Conservation (phyloP, 352 stramenopile species). For the Globisporangium radiosum region DNA sequence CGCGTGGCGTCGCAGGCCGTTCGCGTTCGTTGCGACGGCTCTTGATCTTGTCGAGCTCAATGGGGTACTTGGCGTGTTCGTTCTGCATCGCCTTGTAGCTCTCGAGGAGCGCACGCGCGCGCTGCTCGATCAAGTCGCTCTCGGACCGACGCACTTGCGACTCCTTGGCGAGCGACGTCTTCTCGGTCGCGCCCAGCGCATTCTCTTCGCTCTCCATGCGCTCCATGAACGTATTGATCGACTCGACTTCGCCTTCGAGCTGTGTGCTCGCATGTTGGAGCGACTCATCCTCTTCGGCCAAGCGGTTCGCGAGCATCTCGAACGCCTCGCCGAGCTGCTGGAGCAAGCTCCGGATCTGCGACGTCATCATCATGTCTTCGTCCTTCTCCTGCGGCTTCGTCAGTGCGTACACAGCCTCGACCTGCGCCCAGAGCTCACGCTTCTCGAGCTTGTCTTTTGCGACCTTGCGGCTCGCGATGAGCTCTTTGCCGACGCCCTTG, state of each 20-base stretch:
- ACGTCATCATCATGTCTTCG: slow-evolving; percentile 91
- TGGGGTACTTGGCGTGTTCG: slow-evolving; percentile 80
- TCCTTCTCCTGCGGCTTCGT: slow-evolving; percentile 84
- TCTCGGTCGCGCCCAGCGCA: slow-evolving; percentile 73
- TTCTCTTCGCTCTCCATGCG: slow-evolving; percentile 87
- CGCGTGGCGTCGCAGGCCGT: slow-evolving; percentile 53
- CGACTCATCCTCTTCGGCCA: slow-evolving; percentile 81
- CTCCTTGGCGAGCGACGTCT: slow-evolving; percentile 82
- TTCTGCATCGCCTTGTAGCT: slow-evolving; percentile 87
- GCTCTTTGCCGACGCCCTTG: slow-evolving; percentile 60
- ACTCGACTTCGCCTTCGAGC: slow-evolving; percentile 81
- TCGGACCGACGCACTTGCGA: slow-evolving; percentile 75
- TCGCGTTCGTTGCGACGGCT: slow-evolving; percentile 71
- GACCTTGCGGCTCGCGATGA: slow-evolving; percentile 48
- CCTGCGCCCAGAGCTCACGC: slow-evolving; percentile 77
- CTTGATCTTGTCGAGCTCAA: slow-evolving; percentile 78
- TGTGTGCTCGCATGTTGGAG: slow-evolving; percentile 78
- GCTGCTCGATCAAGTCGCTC: slow-evolving; percentile 79
- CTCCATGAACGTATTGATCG: slow-evolving; percentile 86
- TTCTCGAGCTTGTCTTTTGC: slow-evolving; percentile 79
- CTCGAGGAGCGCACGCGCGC: slow-evolving; percentile 70
- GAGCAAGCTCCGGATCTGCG: slow-evolving; percentile 79
- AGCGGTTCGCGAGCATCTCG: slow-evolving; percentile 84
- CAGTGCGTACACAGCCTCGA: slow-evolving; percentile 81
- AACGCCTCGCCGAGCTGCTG: slow-evolving; percentile 84